Base-by-base conservation (phyloP, 2,329 filamentous ascomycete genomes). In the Fusarium piperis region DNA sequence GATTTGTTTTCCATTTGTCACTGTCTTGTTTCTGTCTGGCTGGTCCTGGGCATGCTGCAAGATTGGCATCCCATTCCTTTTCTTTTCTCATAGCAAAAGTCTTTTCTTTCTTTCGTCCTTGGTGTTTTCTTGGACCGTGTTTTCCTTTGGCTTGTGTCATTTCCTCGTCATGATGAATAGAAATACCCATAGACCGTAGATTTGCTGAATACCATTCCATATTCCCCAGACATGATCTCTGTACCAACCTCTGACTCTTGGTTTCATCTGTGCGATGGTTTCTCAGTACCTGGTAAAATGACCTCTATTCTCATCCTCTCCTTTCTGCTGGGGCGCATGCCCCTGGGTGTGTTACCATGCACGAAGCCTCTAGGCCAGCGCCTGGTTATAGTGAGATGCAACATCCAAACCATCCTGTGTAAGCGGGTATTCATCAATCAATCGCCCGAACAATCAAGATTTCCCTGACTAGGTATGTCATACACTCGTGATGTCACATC, bases 321-420 rank as follows among this genome's bases (percentile, higher is more conserved):
- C 23, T 23, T 5, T 23, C 41, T 55, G 35, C 6, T 36, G 15
- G 39, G 56, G 48, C 35, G 23, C 39, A 33, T 6, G 20, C n/a
- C 30, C 36, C 33, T 36, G 18, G 18, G 6, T 16, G 46, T 55
- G n/a, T 65, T 9, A 53, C 18, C 18, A 35, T 55, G 46, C 62
- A 61, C 64, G 53, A 36, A 65, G 39, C 23, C 18, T 41, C 32
- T 11, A 55, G 33, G 26, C 18, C 23, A 9, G 20, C 38, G 62
- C 62, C 62, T 65, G 62, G 53, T 23, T 26, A 30, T 11, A 26
- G 62, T 60, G 62, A 39, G 23, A 28, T 52, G 39, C 39, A 44
- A 23, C 39, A 44, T 13, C 39, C 18, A n/a, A 44, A 15, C 39
- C 39, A 20, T 18, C 38, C 18, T 18, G 23, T 38, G 36, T 48